Evolutionary conservation across 225 moss, liverwort and hornwort species (phyloP).

Genomic region (Bryum argenteum): DNA sequence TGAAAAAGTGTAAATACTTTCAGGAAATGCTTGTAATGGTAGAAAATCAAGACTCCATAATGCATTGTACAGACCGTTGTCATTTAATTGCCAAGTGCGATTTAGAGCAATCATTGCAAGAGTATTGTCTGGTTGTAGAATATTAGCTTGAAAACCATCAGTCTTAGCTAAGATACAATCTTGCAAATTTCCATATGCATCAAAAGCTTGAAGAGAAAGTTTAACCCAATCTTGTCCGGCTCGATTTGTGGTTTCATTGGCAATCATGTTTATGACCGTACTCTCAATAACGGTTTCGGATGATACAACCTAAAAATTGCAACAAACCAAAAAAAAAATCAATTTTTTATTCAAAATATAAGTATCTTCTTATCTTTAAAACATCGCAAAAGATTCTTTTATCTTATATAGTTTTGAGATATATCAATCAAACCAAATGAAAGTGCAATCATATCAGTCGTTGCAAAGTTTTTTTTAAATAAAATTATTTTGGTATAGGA

Average conservation of each 20-base stretch:
- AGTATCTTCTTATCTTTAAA: no score
- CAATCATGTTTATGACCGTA: conserved; percentile 29
- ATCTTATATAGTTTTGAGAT: no score
- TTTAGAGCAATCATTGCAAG: conserved; percentile 43
- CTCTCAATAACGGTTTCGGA: conserved; percentile 38
- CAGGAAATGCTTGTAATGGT: conserved; percentile 47
- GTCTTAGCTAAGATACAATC: conserved; percentile 44
- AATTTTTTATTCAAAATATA: background rate
- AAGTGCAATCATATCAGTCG: no score
- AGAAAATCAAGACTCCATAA: conserved; percentile 48
- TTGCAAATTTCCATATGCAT: conserved; percentile 47
- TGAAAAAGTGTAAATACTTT: conserved; percentile 45
- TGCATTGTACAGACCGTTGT: conserved; percentile 39
- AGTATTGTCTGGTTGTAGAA: conserved; percentile 52
- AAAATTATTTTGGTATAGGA: no score
- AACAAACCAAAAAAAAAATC: background rate
- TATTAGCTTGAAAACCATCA: conserved; percentile 51
- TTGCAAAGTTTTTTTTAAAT: no score
- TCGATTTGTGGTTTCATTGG: conserved; percentile 42
- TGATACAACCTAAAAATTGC: conserved; percentile 42
- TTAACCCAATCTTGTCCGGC: conserved; percentile 49
- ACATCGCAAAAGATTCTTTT: no score
- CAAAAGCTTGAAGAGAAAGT: conserved; percentile 49
- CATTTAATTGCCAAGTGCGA: conserved; percentile 26
- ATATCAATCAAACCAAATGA: no score